Evolutionary conservation across 2,329 filamentous ascomycete genomes (phyloP).

Genomic region (Xylariaceae sp.): DNA sequence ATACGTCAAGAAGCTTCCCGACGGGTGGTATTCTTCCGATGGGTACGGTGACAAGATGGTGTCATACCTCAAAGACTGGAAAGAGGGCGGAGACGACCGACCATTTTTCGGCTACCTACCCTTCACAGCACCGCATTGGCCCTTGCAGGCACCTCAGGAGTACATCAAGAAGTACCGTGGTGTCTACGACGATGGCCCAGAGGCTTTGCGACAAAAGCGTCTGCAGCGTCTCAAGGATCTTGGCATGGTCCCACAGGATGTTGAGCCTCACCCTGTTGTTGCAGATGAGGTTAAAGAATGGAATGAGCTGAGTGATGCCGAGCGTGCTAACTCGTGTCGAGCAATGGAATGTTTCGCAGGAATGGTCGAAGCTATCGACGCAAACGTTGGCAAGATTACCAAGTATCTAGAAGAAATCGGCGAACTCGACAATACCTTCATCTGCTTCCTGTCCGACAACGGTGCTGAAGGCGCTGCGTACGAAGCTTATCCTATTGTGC

Average conservation of each 20-base stretch:
- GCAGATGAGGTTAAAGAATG: slow-evolving; percentile 46
- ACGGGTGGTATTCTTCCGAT: slow-evolving; percentile 52
- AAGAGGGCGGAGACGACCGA: slow-evolving; percentile 28
- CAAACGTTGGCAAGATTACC: slow-evolving; percentile 56
- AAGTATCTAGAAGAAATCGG: slow-evolving; percentile 51
- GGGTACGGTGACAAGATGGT: slow-evolving; percentile 51
- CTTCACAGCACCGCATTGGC: slow-evolving; percentile 62
- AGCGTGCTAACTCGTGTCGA: slow-evolving; percentile 43
- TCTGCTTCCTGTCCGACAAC: slow-evolving; percentile 62
- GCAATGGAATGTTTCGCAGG: slow-evolving; percentile 61
- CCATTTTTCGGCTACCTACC: slow-evolving; percentile 60
- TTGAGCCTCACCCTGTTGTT: slow-evolving; percentile 47
- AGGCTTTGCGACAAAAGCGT: slow-evolving; percentile 49
- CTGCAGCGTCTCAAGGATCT: slow-evolving; percentile 53
- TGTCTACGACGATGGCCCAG: slow-evolving; percentile 58
- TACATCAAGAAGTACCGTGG: slow-evolving; percentile 55
- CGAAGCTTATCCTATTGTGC: slow-evolving; percentile 55
- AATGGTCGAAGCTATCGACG: slow-evolving; percentile 61
- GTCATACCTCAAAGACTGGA: slow-evolving; percentile 47
- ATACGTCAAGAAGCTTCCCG: slow-evolving; percentile 40
- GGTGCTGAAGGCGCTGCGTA: slow-evolving; percentile 57
- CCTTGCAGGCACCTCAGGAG: slow-evolving; percentile 54
- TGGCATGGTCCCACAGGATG: slow-evolving; percentile 50
- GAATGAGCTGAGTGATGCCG: slow-evolving; percentile 43
- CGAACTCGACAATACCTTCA: slow-evolving; percentile 61